Conservation (phyloP, 2,329 filamentous ascomycete genomes). For the Onygena corvina region DNA sequence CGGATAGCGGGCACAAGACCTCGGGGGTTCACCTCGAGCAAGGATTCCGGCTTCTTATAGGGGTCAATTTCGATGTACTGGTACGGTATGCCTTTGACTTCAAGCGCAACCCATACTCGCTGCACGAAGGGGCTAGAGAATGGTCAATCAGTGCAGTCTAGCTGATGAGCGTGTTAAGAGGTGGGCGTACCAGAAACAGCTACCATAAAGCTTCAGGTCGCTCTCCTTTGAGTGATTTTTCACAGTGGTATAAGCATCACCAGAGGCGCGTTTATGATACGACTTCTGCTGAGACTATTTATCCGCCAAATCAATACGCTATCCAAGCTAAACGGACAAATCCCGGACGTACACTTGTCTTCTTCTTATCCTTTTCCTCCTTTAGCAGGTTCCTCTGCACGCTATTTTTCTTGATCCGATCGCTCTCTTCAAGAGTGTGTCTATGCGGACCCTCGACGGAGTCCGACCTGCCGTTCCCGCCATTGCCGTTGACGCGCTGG, state of each 20-base stretch:
- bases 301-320: neutral
- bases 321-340: neutral
- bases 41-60: slow-evolving; percentile 56
- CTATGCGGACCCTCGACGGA: slow-evolving; percentile 61
- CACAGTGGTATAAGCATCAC: slow-evolving; percentile 55
- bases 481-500: slow-evolving; percentile 65
- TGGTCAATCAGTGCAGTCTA: slow-evolving; percentile 10
- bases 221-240: slow-evolving; percentile 58
- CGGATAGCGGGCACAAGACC: slow-evolving; percentile 65
- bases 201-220: slow-evolving; percentile 65
- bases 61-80: slow-evolving; percentile 81
- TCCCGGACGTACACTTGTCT: slow-evolving; percentile 39
- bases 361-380: slow-evolving; percentile 54
- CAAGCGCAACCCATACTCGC: slow-evolving; percentile 77
- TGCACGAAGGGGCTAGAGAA: slow-evolving; percentile 63
- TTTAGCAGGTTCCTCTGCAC: slow-evolving; percentile 55
- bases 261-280: slow-evolving; percentile 60
- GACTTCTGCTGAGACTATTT: slow-evolving; percentile 47
- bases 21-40: slow-evolving; percentile 64
- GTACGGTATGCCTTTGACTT: slow-evolving; percentile 64
- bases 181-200: slow-evolving; percentile 61
- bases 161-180: neutral
- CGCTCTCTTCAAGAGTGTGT: slow-evolving; percentile 60
- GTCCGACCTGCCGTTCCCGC: slow-evolving; percentile 59
- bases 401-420: slow-evolving; percentile 70